Evolutionary conservation across 495 filamentous ascomycete species (phyloP).

Genomic region (Xylaria longipes): DNA sequence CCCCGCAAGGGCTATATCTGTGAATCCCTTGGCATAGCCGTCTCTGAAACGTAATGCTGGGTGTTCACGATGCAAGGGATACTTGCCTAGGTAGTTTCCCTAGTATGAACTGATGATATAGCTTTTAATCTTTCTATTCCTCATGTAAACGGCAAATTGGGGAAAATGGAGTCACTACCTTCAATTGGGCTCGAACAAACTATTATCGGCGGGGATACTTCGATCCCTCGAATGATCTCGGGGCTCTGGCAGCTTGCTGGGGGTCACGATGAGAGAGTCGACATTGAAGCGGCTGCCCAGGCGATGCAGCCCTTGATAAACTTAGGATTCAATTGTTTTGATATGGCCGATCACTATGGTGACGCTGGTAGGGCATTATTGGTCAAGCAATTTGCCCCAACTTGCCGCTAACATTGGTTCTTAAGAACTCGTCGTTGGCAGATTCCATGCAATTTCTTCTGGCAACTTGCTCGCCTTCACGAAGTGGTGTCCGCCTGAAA

Average conservation of each 20-base stretch:
- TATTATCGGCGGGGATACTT: constrained; percentile 26
- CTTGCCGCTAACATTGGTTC: background rate
- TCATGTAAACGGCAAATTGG: background rate
- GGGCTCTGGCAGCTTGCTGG: constrained; percentile 52
- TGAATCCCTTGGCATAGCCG: background rate
- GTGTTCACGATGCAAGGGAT: background rate
- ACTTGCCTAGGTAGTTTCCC: background rate
- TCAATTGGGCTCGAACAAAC: constrained; percentile 10
- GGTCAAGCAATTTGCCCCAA: constrained; percentile 4
- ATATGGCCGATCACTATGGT: constrained; percentile 53
- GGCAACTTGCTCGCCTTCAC: constrained; percentile 41
- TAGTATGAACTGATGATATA: background rate
- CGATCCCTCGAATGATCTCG: constrained; percentile 46
- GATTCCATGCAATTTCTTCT: constrained; percentile 34
- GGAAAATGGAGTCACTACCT: constrained; percentile 1
- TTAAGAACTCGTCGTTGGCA: constrained; percentile 35
- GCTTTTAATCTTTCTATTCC: background rate
- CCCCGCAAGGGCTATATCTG: constrained; percentile 11
- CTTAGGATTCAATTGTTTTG: constrained; percentile 28
- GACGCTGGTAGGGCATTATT: constrained; percentile 42
- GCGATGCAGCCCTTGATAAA: constrained; percentile 37
- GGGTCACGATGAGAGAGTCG: constrained; percentile 42
- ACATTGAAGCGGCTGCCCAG: constrained; percentile 35
- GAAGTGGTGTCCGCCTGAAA: constrained; percentile 47
- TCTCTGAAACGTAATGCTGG: background rate